Percentiles rank a stretch among this genome's conserved stretches.
Conservation (phyloP, 257 asterid species). For the Solanum medicagineum region DNA sequence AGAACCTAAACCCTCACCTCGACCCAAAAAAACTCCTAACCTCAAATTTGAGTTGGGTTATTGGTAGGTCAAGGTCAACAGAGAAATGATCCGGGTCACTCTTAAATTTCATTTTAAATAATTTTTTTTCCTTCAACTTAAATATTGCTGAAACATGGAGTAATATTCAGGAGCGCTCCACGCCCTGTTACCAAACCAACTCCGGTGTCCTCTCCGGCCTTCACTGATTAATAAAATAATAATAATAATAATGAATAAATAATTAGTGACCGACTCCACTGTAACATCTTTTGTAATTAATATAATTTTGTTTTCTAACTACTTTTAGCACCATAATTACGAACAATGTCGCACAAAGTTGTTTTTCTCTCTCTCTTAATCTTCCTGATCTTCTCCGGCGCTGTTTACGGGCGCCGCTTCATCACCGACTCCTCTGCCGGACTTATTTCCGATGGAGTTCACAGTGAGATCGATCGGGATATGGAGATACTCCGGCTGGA, state of each 20-base stretch:
- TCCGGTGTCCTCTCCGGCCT: neutral
- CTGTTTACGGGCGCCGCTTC: slow-evolving; percentile 21
- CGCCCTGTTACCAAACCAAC: neutral
- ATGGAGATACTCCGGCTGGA: slow-evolving; percentile 17
- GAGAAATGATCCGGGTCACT: no score
- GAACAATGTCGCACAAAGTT: neutral
- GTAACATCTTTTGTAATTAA: neutral
- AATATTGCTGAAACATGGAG: neutral
- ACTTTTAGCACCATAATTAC: neutral
- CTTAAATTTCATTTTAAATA: neutral
- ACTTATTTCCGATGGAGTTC: slow-evolving; percentile 39
- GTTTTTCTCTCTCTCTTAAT: neutral
- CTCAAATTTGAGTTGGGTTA: no score
- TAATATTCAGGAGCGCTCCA: neutral
- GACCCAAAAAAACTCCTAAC: neutral
- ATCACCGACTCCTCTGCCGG: slow-evolving; percentile 34
- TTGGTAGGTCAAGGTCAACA: no score
- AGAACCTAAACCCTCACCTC: no score
- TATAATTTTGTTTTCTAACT: neutral
- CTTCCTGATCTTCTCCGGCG: neutral
- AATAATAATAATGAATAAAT: neutral
- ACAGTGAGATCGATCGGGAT: neutral
- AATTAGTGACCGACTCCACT: neutral
- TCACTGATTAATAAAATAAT: neutral
- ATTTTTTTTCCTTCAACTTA: neutral